Evolutionary conservation across 225 moss, liverwort and hornwort species (phyloP).

Genomic region (Physcomitrium patens): DNA sequence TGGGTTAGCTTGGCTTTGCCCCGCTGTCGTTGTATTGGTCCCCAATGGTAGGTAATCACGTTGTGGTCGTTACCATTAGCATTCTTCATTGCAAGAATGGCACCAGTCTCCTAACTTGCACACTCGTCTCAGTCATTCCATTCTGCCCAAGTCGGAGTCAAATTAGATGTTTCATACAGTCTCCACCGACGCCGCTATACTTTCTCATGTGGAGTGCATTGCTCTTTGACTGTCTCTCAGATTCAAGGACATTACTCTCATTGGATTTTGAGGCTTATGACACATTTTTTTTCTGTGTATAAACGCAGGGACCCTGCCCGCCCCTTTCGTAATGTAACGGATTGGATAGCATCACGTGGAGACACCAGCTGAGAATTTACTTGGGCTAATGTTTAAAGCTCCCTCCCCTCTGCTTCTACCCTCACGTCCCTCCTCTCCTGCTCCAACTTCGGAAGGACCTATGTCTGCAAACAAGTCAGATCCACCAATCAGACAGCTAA

Average conservation of each 20-base stretch:
- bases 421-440: conserved; percentile 21
- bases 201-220: no score
- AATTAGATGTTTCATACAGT: no score
- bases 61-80: no score
- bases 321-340: conserved; percentile 36
- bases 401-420: conserved; percentile 33
- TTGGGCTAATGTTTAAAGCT: conserved; percentile 33
- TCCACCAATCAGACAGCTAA: conserved; percentile 55
- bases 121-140: no score
- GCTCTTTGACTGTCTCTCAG: no score
- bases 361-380: conserved; percentile 15
- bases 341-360: conserved; percentile 21
- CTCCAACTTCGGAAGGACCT: conserved; percentile 23
- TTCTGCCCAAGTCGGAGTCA: no score
- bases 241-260: background rate
- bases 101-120: no score
- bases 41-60: no score
- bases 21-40: no score
- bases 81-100: no score
- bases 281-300: background rate
- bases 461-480: conserved; percentile 53
- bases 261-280: background rate
- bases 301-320: conserved; percentile 11
- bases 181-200: no score
- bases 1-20: no score